phyloP scores from a whole-genome alignment of 164 flowering plant species.

The Macadamia integrifolia region DNA sequence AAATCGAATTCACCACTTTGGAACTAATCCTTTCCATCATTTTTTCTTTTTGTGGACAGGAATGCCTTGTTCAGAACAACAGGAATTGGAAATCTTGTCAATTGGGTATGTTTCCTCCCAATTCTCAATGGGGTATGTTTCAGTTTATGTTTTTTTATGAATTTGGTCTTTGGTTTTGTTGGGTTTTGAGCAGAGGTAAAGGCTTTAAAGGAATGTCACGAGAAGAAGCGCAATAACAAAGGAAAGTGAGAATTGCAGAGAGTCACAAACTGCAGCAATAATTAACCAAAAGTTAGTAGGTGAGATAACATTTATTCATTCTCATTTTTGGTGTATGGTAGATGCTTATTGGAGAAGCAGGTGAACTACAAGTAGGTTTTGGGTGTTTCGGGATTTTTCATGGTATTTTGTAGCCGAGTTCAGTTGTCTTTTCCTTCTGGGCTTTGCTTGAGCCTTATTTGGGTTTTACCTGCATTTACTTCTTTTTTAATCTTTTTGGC shows the following conservation, averaged over 20 bases:
- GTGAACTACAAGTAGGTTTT: neutral
- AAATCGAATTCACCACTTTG: neutral
- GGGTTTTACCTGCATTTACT: too few relatives aligned
- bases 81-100: constrained; percentile 89
- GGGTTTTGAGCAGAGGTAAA: constrained; percentile 54
- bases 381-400: too few relatives aligned
- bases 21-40: neutral
- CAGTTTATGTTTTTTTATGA: neutral
- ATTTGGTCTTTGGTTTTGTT: constrained; percentile 2
- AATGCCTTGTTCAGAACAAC: constrained; percentile 54
- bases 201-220: constrained; percentile 70
- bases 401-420: too few relatives aligned
- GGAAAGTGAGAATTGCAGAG: constrained; percentile 12
- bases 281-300: neutral
- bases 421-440: too few relatives aligned
- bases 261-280: neutral
- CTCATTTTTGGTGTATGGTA: neutral
- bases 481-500: too few relatives aligned
- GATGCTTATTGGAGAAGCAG: neutral
- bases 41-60: constrained; percentile 40
- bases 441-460: too few relatives aligned
- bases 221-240: constrained; percentile 41
- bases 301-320: neutral
- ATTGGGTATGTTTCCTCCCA: constrained; percentile 30
- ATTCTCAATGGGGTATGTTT: neutral